phyloP scores from a whole-genome alignment of 768 basidiomycete species.

The Porphyrellus cyaneotinctus region DNA sequence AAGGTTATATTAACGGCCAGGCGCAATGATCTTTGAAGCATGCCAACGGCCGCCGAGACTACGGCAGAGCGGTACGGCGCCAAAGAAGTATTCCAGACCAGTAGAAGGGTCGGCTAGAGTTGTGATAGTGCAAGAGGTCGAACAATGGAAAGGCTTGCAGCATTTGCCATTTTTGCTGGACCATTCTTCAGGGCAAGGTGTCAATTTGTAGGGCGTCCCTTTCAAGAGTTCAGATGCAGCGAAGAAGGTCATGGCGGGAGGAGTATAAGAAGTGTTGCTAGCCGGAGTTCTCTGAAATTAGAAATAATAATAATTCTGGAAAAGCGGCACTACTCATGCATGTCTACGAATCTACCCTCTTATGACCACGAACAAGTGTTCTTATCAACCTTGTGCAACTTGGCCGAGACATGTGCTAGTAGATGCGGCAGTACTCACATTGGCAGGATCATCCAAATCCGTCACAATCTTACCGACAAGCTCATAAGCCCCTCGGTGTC shows the following conservation, averaged over 20 bases:
- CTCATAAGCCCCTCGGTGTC: neutral
- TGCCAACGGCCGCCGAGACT: slow-evolving; percentile 2
- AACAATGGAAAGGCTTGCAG: neutral
- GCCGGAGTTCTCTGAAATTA: slow-evolving; percentile 29
- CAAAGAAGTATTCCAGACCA: slow-evolving; percentile 1
- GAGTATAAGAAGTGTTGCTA: slow-evolving; percentile 28
- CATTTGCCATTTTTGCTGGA: neutral
- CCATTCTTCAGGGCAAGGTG: slow-evolving; percentile 3
- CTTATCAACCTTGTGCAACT: neutral
- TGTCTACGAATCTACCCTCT: slow-evolving; percentile 1
- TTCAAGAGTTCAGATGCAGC: slow-evolving; percentile 8
- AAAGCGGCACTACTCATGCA: slow-evolving; percentile 16
- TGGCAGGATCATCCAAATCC: neutral
- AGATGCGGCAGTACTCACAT: neutral
- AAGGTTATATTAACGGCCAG: slow-evolving; percentile 22
- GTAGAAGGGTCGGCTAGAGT: neutral
- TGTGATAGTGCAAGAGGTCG: slow-evolving; percentile 8
- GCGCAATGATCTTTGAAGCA: slow-evolving; percentile 7
- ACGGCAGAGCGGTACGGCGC: neutral
- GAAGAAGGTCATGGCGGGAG: slow-evolving; percentile 22
- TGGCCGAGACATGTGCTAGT: neutral
- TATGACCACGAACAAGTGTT: neutral
- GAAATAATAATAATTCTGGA: slow-evolving; percentile 32
- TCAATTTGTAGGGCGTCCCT: neutral
- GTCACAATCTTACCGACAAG: neutral